These are phyloP conservation scores for Coffea humblotiana DNA, from an alignment of 305 asterid species.

Conservation along the genomic window DNA sequence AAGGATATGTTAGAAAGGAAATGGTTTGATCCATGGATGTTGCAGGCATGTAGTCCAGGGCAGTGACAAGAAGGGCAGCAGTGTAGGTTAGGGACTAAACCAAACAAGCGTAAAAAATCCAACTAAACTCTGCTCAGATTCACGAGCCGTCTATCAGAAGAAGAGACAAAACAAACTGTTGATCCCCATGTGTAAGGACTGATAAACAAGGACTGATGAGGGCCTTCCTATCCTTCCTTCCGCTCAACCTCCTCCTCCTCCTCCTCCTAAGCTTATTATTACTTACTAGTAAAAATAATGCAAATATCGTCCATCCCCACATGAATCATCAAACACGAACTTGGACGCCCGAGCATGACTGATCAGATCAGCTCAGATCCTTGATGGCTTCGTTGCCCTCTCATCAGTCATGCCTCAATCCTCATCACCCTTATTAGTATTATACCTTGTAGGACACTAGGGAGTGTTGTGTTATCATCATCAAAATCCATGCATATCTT, in stretches of 20 bases:
- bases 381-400: not conserved
- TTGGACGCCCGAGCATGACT: not conserved
- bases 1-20: not conserved
- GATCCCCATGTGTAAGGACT: constrained; percentile 16
- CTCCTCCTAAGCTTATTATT: not conserved
- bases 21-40: not conserved
- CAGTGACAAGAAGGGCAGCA: constrained; percentile 10
- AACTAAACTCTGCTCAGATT: not conserved
- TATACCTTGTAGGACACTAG: constrained; percentile 11
- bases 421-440: not conserved
- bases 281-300: no score
- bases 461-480: not conserved
- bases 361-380: no score
- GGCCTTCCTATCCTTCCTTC: not conserved
- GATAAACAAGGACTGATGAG: not conserved
- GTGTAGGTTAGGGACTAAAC: not conserved
- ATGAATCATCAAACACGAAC: not conserved
- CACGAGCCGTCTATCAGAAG: not conserved
- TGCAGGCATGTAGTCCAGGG: constrained; percentile 14
- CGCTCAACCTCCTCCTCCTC: not conserved
- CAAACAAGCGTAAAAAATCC: not conserved
- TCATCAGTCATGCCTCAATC: not conserved
- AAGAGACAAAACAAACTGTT: constrained; percentile 16
- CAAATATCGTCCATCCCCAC: not conserved
- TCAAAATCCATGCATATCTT: constrained; percentile 12